Percentiles rank a stretch among this genome's conserved stretches.
phyloP scores from a whole-genome alignment of 2,329 filamentous ascomycete genomes.

The Huntiella decipiens region DNA sequence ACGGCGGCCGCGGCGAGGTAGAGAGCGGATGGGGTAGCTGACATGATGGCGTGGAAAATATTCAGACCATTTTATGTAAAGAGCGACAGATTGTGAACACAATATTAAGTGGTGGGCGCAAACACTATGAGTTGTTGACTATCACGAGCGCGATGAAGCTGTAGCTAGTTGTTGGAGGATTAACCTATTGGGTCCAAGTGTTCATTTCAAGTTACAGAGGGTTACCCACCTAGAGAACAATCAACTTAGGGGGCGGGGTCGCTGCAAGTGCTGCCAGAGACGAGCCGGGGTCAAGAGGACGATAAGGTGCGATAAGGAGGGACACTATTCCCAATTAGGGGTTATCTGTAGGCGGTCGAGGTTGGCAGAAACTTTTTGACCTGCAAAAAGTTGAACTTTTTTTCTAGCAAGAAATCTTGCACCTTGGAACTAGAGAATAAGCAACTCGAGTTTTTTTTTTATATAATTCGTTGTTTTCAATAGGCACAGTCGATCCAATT shows the following conservation, averaged over 20 bases:
- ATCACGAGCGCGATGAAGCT: too few relatives aligned
- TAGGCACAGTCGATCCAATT: too few relatives aligned
- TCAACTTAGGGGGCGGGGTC: background rate
- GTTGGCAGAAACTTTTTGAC: slow-evolving; percentile 10
- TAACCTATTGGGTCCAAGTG: too few relatives aligned
- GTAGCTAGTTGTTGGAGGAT: too few relatives aligned
- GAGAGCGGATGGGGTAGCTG: slow-evolving; percentile 22
- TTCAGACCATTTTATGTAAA: slow-evolving; percentile 10
- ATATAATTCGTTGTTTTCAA: too few relatives aligned
- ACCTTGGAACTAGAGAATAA: too few relatives aligned
- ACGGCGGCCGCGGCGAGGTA: slow-evolving; percentile 60
- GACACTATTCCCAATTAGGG: slow-evolving; percentile 3
- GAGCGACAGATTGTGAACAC: too few relatives aligned
- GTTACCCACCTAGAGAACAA: background rate
- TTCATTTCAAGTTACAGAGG: background rate
- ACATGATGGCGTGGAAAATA: slow-evolving; percentile 8
- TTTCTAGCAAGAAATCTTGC: slow-evolving; percentile 15
- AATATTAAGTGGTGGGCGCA: background rate
- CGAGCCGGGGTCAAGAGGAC: background rate
- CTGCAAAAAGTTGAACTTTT: slow-evolving; percentile 15
- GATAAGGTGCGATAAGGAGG: slow-evolving; percentile 6
- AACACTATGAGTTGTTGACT: too few relatives aligned
- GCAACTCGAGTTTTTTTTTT: too few relatives aligned
- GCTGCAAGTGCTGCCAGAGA: background rate
- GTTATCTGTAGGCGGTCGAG: slow-evolving; percentile 11